Base-by-base conservation (phyloP, 352 stramenopile species). In the Globisporangium sylvaticum region DNA sequence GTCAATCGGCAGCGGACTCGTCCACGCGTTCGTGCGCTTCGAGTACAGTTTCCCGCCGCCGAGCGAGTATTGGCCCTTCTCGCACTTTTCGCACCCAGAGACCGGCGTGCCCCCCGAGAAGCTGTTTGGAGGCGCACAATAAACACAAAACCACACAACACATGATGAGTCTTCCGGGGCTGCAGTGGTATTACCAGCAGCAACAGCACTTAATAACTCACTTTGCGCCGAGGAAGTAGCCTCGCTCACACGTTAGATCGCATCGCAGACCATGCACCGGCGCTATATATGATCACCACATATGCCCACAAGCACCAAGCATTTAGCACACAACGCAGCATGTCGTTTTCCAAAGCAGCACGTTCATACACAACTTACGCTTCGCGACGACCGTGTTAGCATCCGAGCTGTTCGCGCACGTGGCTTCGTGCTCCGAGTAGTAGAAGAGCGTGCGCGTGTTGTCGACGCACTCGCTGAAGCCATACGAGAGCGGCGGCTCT, bases 381-480 rank as follows among this genome's bases (percentile, higher is more conserved):
- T 87, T 86, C 32, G 76, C 70, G 68, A 87, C 59, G 50, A 81
- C 66, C 67, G 76, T 20, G 60, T 56, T 62, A n/a, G 68, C 9
- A 25, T 63, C 70, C 32, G 76, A 75, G 12, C 58, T 52, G 55
- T 79, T 76, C 20, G 75, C 67, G 54, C 87, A 95, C 46, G 77
- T 91, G 24, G 64, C 71, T 25, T 69, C 66, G 24, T 72, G 70
- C 34, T 90, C 76, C 10, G 83, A 75, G 73, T 85, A 93, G 76
- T 85, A 95, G 64, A 76, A 95, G 42, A 95, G 77, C 66, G 84
- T 79, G 52, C 83, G 87, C 71, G 80, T 64, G 66, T 91, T 81
- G 63, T 91, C 77, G n/a, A 91, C 79, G 67, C 84, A 95, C 69
- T 92, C 84, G 66, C 83, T 84, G 60, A 92, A 95, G 69, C 84